Evolutionary conservation across 164 flowering plant genomes (phyloP).

Genomic region (Vitis cinerea): DNA sequence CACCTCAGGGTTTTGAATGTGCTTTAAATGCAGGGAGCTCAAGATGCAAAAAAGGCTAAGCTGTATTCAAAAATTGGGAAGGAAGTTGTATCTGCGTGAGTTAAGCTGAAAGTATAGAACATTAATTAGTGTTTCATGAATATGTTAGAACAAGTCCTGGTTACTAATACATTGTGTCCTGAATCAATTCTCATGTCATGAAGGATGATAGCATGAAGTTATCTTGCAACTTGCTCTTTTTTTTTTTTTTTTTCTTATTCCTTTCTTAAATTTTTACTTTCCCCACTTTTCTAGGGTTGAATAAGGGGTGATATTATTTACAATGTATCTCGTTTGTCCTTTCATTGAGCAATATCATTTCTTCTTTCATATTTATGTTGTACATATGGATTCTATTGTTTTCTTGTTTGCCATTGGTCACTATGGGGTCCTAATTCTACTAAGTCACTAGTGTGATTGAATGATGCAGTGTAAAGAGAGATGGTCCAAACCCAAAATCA

Average conservation of each 20-base stretch:
- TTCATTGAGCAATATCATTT: not conserved
- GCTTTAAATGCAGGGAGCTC: slow-evolving; percentile 61
- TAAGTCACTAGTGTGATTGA: not conserved
- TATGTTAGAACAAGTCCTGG: too few species aligned
- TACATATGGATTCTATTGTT: not conserved
- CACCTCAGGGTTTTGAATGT: slow-evolving; percentile 8
- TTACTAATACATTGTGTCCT: too few species aligned
- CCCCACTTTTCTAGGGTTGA: too few species aligned
- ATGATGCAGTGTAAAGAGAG: slow-evolving; percentile 70
- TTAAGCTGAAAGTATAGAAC: slow-evolving; percentile 8
- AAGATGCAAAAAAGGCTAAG: slow-evolving; percentile 86
- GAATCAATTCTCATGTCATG: too few species aligned
- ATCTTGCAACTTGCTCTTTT: too few species aligned
- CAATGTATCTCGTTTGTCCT: not conserved
- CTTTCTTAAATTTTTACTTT: too few species aligned
- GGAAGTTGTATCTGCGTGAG: slow-evolving; percentile 97
- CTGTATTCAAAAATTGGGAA: slow-evolving; percentile 77
- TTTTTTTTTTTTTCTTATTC: too few species aligned
- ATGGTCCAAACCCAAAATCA: slow-evolving; percentile 80
- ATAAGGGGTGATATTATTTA: too few species aligned
- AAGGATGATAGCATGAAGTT: too few species aligned
- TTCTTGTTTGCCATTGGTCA: not conserved
- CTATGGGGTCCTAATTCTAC: not conserved
- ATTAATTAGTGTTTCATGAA: too few species aligned
- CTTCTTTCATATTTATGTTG: not conserved